Evolutionary conservation across 176 grass and related monocot species (phyloP).

Genomic region (Neostapfia colusana): DNA sequence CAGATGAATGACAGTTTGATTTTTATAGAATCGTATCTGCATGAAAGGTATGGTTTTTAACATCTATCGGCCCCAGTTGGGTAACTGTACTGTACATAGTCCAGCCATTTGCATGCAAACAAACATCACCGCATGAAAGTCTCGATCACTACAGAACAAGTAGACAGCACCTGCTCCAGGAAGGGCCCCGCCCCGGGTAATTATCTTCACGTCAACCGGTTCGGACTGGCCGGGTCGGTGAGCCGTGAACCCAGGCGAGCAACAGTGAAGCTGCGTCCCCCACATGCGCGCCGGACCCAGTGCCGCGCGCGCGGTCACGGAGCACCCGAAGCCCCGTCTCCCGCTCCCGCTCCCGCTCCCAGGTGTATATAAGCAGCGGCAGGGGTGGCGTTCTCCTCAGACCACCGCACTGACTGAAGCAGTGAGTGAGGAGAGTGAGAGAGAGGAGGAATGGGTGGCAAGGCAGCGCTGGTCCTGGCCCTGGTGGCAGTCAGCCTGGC

Average conservation of each 20-base stretch:
- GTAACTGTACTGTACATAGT: too few relatives aligned
- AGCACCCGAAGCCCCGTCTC: background rate
- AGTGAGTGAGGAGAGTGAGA: background rate
- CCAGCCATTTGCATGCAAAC: too few relatives aligned
- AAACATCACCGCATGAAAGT: too few relatives aligned
- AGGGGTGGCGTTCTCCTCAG: slow-evolving; percentile 11
- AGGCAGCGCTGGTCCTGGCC: slow-evolving; percentile 50
- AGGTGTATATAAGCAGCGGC: slow-evolving; percentile 40
- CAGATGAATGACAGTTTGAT: too few relatives aligned
- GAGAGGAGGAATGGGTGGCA: slow-evolving; percentile 33
- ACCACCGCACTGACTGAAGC: background rate
- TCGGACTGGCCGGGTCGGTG: background rate
- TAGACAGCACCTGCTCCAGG: background rate
- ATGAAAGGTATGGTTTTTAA: too few relatives aligned
- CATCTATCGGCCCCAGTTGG: too few relatives aligned
- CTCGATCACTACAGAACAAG: background rate
- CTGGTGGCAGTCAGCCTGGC: slow-evolving; percentile 59
- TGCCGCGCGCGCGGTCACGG: background rate
- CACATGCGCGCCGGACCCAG: background rate
- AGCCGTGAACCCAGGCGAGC: background rate
- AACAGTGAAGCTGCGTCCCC: slow-evolving; percentile 26
- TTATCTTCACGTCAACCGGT: background rate
- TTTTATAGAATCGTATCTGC: too few relatives aligned
- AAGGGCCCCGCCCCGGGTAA: background rate
- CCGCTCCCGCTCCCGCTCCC: background rate